Conservation (phyloP, 2,329 filamentous ascomycete species). For the Didymosphaeria variabile region DNA sequence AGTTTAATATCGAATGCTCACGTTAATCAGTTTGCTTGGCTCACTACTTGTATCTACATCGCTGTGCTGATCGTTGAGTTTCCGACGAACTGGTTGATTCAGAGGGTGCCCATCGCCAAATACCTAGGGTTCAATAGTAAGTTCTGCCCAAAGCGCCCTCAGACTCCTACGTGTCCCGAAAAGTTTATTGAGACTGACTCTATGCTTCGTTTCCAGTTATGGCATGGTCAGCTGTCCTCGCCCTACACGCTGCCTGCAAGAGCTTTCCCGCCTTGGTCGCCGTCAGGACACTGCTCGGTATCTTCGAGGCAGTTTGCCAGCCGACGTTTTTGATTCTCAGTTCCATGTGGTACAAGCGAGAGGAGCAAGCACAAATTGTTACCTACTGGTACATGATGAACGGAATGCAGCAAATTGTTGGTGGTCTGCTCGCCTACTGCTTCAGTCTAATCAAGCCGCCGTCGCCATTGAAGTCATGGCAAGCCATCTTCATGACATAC, state of each 20-base stretch:
- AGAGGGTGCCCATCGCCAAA: conserved; percentile 72
- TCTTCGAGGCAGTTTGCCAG: conserved; percentile 76
- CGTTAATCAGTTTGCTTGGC: conserved; percentile 68
- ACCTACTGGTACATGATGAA: conserved; percentile 83
- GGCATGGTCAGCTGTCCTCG: conserved; percentile 69
- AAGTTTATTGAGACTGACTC: not conserved
- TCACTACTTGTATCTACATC: conserved; percentile 79
- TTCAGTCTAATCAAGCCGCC: conserved; percentile 45
- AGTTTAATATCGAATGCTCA: conserved; percentile 1
- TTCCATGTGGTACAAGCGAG: conserved; percentile 74
- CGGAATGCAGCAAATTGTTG: conserved; percentile 75
- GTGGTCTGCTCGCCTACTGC: conserved; percentile 71
- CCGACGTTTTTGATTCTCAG: conserved; percentile 73
- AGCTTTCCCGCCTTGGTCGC: conserved; percentile 68
- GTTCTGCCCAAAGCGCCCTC: not conserved
- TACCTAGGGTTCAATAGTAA: conserved; percentile 67
- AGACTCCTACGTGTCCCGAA: not conserved
- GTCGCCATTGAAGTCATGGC: conserved; percentile 68
- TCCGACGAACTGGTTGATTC: conserved; percentile 72
- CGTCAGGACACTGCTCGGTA: conserved; percentile 72
- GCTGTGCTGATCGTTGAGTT: conserved; percentile 76
- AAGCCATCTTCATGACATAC: conserved; percentile 73
- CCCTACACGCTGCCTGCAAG: conserved; percentile 67
- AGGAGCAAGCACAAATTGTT: conserved; percentile 72
- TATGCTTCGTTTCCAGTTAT: conserved; percentile 53